Evolutionary conservation across 768 basidiomycete species (phyloP), one percentile per base, ranked within the genome.

Genomic region (Mycena amicta): DNA sequence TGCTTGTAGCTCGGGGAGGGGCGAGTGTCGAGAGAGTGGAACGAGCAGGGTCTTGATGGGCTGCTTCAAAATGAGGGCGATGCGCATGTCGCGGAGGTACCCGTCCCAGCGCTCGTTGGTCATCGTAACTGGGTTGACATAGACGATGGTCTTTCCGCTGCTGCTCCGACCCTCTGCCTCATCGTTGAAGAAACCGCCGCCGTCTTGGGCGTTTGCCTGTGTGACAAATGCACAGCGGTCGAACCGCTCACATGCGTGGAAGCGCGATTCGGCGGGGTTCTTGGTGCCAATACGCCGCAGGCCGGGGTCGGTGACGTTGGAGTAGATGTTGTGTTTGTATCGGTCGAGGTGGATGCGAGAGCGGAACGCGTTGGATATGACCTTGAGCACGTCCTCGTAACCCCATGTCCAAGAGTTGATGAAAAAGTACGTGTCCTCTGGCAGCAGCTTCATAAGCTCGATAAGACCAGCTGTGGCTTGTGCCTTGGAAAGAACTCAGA

Each of bases 401-500:
- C 96, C 96, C 88, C 91, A 95, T 0, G 95, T 96, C 96, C 96
- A 99, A 0, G 84, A 70, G 67, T 97, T 96, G 56, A 99, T 78
- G 74, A 90, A 98, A 74, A 98, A 97, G 54, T 84, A 78, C 0
- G 87, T 87, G 3, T 80, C 74, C 0, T 75, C 60, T 0, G 93
- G 89, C 56, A 88, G 90, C 3, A 86, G 67, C 11, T 77, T 74
- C 72, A 98, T 88, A 1, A 97, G 77, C 18, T 83, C 74, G 20
- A 93, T 71, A 3, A 96, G 74, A 2, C 88, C 90, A 25, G 74
- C 62, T 0, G 86, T 83, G 0, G 91, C 94, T 18, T 80, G 75
- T 22, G 79, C 78, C 93, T 16, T 22, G 40, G 8, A 46, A 15
- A 33, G 11, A n/a, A n/a, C n/a, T n/a, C n/a, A n/a, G n/a, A 13